phyloP scores from a whole-genome alignment of 805 yeast genomes.

The Henningerozyma blattae region DNA sequence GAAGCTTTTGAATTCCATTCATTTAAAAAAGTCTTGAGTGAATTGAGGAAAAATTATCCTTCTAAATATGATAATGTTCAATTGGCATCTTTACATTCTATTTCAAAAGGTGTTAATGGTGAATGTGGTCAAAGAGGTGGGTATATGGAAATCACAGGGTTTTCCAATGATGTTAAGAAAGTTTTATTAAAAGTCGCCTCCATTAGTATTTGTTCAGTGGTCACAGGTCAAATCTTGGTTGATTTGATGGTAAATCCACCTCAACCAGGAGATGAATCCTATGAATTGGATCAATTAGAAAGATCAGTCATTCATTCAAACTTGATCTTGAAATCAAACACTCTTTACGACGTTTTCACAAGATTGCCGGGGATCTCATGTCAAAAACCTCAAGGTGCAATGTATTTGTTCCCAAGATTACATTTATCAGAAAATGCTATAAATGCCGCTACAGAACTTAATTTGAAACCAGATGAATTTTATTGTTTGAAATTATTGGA shows the following conservation, averaged over 20 bases:
- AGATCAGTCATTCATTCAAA: conserved; percentile 46
- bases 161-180: conserved; percentile 52
- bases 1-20: conserved; percentile 66
- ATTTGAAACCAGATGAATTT: conserved; percentile 66
- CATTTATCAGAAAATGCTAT: conserved; percentile 53
- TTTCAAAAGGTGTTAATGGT: conserved; percentile 93
- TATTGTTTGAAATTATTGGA: conserved; percentile 80
- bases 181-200: conserved; percentile 79
- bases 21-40: conserved; percentile 63
- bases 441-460: conserved; percentile 41
- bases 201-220: conserved; percentile 85
- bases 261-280: conserved; percentile 59
- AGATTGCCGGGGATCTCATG: conserved; percentile 74
- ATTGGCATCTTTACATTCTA: conserved; percentile 90
- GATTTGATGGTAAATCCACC: conserved; percentile 96
- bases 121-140: conserved; percentile 99
- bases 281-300: conserved; percentile 55
- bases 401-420: conserved; percentile 86
- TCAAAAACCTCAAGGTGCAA: conserved; percentile 89
- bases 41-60: conserved; percentile 41
- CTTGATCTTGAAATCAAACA: conserved; percentile 51
- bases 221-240: conserved; percentile 84
- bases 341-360: conserved; percentile 56
- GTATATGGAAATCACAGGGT: conserved; percentile 86
- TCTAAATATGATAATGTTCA: conserved; percentile 60